These are phyloP conservation scores for Nemania abortiva DNA, from an alignment of 2,329 filamentous ascomycete species.

Conservation along the genomic window DNA sequence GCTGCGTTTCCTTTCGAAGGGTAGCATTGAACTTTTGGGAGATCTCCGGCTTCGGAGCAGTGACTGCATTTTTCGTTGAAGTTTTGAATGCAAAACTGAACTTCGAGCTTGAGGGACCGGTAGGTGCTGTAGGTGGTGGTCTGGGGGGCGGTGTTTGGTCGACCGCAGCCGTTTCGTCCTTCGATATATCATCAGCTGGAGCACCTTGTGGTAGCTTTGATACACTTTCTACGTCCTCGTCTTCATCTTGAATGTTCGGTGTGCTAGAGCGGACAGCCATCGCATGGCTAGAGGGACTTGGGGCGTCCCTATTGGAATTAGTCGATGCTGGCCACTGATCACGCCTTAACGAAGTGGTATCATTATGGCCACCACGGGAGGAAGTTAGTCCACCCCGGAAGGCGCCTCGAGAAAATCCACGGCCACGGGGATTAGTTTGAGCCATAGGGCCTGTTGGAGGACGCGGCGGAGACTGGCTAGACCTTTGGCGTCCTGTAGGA, in stretches of 20 bases:
- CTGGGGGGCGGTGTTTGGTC: constrained; percentile 67
- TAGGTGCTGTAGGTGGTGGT: constrained; percentile 62
- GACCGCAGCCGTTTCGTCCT: constrained; percentile 59
- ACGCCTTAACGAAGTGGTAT: constrained; percentile 72
- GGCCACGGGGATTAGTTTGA: constrained; percentile 57
- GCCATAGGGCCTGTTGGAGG: constrained; percentile 69
- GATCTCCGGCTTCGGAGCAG: constrained; percentile 73
- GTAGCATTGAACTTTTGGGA: constrained; percentile 76
- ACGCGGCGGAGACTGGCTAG: constrained; percentile 64
- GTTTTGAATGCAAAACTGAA: constrained; percentile 96
- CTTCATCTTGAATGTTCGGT: constrained; percentile 47
- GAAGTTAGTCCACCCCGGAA: constrained; percentile 70
- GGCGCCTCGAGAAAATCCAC: constrained; percentile 62
- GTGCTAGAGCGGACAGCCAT: constrained; percentile 49
- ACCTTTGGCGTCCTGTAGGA: constrained; percentile 51
- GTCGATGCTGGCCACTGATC: constrained; percentile 60
- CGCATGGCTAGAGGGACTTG: constrained; percentile 49
- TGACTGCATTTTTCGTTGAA: constrained; percentile 68
- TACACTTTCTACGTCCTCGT: constrained; percentile 69
- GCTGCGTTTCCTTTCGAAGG: constrained; percentile 61
- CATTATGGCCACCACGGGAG: constrained; percentile 66
- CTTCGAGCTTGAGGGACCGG: constrained; percentile 72
- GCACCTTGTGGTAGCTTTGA: constrained; percentile 74
- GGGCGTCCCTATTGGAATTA: constrained; percentile 42
- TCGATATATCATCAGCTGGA: constrained; percentile 71